A percentile compares a stretch with the other conserved stretches of the same genome.
Conservation (phyloP, 305 asterid genomes). For the Caryopteris hybrid region DNA sequence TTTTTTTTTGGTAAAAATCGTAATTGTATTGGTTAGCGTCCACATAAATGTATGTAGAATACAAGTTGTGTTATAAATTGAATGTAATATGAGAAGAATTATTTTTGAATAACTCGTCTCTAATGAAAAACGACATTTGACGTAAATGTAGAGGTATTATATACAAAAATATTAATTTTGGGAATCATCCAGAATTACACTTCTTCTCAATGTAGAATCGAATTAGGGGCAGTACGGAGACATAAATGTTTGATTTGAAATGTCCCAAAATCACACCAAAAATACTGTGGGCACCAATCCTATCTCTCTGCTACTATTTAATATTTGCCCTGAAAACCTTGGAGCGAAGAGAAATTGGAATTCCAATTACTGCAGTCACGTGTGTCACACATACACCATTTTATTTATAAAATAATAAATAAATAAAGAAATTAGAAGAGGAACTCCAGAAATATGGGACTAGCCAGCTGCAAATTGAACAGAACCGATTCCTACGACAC, state of each 20-base stretch:
- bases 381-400: conserved; percentile 18
- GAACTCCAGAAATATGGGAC: conserved; percentile 10
- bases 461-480: conserved; percentile 1
- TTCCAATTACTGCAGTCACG: conserved; percentile 32
- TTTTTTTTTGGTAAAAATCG: too few species aligned
- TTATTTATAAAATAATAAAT: too few species aligned
- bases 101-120: too few species aligned
- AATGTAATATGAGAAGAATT: too few species aligned
- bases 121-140: too few species aligned
- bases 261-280: conserved; percentile 15
- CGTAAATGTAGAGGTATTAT: too few species aligned
- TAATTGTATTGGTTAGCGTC: too few species aligned
- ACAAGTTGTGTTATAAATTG: too few species aligned
- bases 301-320: conserved; percentile 7
- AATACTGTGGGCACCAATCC: conserved; percentile 8
- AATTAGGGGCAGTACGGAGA: not conserved
- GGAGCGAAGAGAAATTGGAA: not conserved
- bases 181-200: too few species aligned
- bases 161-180: too few species aligned
- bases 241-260: conserved; percentile 24
- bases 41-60: too few species aligned
- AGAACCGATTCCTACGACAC: conserved; percentile 11
- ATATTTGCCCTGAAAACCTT: conserved; percentile 8
- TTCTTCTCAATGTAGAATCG: not conserved
- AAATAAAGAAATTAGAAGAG: not conserved